phyloP scores from a whole-genome alignment of 2,329 filamentous ascomycete species.

The Aspergillus glaucus region DNA sequence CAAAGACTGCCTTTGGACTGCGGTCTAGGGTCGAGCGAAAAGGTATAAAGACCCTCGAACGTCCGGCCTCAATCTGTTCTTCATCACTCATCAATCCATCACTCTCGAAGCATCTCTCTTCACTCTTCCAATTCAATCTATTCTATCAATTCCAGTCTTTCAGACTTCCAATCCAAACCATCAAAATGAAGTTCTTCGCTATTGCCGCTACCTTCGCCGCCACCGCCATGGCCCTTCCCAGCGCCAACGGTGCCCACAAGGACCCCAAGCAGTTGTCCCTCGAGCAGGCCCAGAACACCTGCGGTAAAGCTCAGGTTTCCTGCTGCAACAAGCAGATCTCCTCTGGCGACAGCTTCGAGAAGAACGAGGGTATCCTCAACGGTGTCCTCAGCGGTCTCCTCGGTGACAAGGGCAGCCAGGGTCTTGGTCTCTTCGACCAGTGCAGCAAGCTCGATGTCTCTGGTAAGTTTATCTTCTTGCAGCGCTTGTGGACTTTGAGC shows the following conservation, averaged over 20 bases:
- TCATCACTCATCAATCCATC: conserved; percentile 8
- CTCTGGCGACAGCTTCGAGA: no score
- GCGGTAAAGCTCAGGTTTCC: conserved; percentile 2
- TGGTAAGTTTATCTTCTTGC: no score
- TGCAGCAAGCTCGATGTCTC: no score
- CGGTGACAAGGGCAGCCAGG: no score
- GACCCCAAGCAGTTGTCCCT: neutral
- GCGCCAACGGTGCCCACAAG: neutral
- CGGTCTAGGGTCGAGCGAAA: neutral
- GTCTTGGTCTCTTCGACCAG: no score
- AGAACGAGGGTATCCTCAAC: no score
- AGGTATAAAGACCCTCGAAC: conserved; percentile 16
- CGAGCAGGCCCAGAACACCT: conserved; percentile 1
- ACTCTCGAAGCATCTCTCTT: neutral
- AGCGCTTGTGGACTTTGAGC: no score
- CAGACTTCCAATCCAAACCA: neutral
- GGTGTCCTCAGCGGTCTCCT: no score
- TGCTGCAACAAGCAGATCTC: conserved; percentile 8
- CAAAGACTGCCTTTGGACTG: no score
- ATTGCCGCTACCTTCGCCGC: conserved; percentile 17
- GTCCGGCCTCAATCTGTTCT: neutral
- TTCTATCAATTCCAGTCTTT: neutral
- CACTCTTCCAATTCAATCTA: neutral
- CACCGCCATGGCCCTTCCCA: conserved; percentile 6
- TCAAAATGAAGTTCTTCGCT: conserved; percentile 24